phyloP scores from a whole-genome alignment of 2,329 filamentous ascomycete genomes.

The Cladosporium halotolerans region DNA sequence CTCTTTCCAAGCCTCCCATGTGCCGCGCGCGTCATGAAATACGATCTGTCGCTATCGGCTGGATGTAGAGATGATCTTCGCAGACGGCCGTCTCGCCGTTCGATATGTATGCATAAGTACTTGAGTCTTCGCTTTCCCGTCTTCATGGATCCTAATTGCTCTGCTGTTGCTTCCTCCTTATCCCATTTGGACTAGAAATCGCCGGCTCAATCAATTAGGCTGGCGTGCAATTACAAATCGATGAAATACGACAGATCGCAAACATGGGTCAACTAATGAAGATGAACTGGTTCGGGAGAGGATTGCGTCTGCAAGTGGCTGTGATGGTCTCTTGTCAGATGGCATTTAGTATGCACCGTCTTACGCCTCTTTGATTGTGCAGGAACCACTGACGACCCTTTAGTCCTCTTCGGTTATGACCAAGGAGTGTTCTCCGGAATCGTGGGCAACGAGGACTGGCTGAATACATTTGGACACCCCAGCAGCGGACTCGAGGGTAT shows the following conservation, averaged over 20 bases:
- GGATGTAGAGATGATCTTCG: too few species aligned
- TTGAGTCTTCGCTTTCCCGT: too few species aligned
- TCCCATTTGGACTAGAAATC: too few species aligned
- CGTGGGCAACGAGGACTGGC: slow-evolving; percentile 36
- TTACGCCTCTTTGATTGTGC: background rate
- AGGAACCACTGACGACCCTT: background rate
- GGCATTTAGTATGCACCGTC: slow-evolving; percentile 17
- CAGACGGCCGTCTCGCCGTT: too few species aligned
- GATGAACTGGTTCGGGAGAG: slow-evolving; percentile 22
- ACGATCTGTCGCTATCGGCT: background rate
- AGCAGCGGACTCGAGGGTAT: slow-evolving; percentile 35
- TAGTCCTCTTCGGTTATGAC: slow-evolving; percentile 28
- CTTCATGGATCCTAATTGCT: too few species aligned
- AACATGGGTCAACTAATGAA: slow-evolving; percentile 5
- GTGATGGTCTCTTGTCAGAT: slow-evolving; percentile 29
- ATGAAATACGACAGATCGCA: background rate
- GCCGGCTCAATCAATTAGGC: too few species aligned
- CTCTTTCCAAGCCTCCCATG: background rate
- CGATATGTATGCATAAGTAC: too few species aligned
- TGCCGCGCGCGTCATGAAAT: background rate
- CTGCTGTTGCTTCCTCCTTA: too few species aligned
- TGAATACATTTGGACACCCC: slow-evolving; percentile 36
- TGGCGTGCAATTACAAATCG: too few species aligned
- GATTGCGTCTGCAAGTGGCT: slow-evolving; percentile 23
- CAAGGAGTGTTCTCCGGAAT: slow-evolving; percentile 33